These are phyloP conservation scores for Solanum ossicruentum DNA, from an alignment of 257 asterid species.

Conservation along the genomic window DNA sequence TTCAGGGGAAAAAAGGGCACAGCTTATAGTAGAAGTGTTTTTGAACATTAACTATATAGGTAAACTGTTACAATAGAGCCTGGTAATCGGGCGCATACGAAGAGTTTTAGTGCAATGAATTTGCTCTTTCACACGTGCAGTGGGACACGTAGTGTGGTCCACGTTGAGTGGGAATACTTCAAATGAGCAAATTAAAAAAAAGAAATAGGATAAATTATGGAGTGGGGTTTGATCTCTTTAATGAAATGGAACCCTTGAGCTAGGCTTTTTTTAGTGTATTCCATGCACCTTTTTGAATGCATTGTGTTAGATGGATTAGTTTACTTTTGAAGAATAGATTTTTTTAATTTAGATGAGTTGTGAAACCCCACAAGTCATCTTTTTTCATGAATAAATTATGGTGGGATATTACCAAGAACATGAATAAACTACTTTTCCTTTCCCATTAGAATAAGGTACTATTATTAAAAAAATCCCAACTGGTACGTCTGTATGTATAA, in stretches of 20 bases:
- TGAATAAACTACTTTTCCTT: slow-evolving; percentile 1
- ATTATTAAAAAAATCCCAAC: not conserved
- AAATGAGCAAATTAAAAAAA: not conserved
- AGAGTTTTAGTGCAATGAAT: rapidly evolving
- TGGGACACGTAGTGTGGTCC: slow-evolving; percentile 2
- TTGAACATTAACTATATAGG: no score
- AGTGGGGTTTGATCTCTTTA: not conserved
- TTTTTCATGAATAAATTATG: slow-evolving; percentile 2
- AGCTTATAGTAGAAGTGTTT: not conserved
- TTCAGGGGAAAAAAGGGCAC: not conserved
- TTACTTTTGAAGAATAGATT: not conserved
- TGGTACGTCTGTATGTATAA: not conserved
- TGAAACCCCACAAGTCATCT: slow-evolving; percentile 14
- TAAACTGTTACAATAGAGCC: no score
- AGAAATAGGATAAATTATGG: not conserved
- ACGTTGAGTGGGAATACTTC: slow-evolving; percentile 7
- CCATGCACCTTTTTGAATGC: not conserved
- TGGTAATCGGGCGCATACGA: no score
- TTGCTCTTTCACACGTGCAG: no score
- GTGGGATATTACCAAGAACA: slow-evolving; percentile 4
- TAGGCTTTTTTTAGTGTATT: not conserved
- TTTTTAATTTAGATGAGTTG: slow-evolving; percentile 5
- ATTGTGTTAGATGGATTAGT: slow-evolving; percentile 10
- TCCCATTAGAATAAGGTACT: not conserved
- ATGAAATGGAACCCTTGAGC: not conserved